phyloP scores from a whole-genome alignment of 1,139 yeast genomes.

The Magnusiomyces ingens region DNA sequence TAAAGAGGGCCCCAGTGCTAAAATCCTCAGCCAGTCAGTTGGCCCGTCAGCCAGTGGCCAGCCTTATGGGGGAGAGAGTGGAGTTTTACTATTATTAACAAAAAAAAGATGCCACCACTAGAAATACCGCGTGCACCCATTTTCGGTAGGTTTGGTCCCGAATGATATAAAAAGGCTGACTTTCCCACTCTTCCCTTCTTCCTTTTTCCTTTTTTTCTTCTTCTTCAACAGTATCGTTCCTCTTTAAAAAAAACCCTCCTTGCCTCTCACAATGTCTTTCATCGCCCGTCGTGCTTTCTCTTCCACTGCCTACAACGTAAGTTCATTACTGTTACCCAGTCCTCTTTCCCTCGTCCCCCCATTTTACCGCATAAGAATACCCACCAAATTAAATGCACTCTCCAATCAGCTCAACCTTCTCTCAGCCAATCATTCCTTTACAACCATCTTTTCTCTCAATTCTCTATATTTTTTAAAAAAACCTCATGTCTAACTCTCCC shows the following conservation, averaged over 20 bases:
- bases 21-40: too few species aligned
- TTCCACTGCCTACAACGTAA: constrained; percentile 20
- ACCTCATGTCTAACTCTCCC: background rate
- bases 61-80: background rate
- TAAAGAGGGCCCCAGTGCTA: too few species aligned
- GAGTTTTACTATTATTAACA: background rate
- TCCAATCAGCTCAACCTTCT: too few species aligned
- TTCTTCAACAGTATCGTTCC: constrained; percentile 2
- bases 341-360: constrained; percentile 13
- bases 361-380: too few species aligned
- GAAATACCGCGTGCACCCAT: background rate
- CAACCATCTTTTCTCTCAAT: too few species aligned
- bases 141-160: constrained; percentile 1
- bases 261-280: constrained; percentile 14
- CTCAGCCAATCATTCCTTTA: background rate
- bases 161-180: constrained; percentile 7
- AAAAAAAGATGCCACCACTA: background rate
- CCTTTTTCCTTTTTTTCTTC: constrained; percentile 6
- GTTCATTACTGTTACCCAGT: constrained; percentile 9
- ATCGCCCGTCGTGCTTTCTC: constrained; percentile 22
- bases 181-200: constrained; percentile 8
- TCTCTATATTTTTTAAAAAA: background rate
- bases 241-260: background rate
- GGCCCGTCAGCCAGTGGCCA: too few species aligned
- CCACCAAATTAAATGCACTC: too few species aligned